These are phyloP conservation scores for Harrya chromipes DNA, from an alignment of 768 basidiomycete species.

Conservation along the genomic window DNA sequence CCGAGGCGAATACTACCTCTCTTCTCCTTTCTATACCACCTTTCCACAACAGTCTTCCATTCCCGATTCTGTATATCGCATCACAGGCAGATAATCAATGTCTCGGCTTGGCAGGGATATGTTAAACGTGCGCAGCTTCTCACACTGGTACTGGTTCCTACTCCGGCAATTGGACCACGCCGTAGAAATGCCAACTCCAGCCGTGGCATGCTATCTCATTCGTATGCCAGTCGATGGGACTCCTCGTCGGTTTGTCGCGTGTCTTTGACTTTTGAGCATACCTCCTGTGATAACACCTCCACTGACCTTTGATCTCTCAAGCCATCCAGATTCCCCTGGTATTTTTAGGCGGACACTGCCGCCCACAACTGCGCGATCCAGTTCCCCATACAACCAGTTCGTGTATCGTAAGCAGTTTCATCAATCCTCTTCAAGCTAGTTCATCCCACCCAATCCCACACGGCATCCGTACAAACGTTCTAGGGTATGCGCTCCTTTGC, in stretches of 20 bases:
- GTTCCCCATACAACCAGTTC: neutral
- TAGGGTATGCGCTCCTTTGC: neutral
- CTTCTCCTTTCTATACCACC: neutral
- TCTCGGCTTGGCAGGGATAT: neutral
- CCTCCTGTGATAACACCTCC: no score
- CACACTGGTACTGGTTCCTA: neutral
- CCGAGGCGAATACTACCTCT: neutral
- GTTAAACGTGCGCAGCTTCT: constrained; percentile 1
- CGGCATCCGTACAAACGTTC: neutral
- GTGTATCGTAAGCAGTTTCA: neutral
- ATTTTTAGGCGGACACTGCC: neutral
- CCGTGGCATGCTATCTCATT: neutral
- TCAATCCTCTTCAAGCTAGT: neutral
- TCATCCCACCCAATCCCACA: neutral
- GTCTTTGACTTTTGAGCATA: constrained; percentile 5
- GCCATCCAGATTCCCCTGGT: no score
- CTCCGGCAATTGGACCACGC: no score
- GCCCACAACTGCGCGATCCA: neutral
- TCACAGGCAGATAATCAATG: constrained; percentile 8
- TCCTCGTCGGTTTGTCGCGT: neutral
- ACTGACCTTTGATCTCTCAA: no score
- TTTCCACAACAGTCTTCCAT: constrained; percentile 1
- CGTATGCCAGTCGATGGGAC: neutral
- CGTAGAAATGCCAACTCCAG: no score
- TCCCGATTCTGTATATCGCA: neutral